phyloP scores from a whole-genome alignment of 768 basidiomycete species.

The Leccinum boreale region DNA sequence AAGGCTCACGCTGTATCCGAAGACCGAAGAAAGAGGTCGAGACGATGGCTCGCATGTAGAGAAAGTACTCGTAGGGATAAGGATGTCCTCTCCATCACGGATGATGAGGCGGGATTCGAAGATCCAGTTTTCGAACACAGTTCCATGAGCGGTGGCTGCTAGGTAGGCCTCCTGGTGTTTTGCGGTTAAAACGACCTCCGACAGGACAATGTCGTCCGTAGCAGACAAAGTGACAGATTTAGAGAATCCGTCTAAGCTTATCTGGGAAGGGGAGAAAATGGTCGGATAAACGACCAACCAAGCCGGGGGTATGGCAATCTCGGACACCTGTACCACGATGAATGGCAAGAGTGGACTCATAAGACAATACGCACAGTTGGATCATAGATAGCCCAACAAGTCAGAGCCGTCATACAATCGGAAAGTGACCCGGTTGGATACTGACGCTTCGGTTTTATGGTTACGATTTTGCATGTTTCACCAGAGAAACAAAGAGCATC shows the following conservation, averaged over 20 bases:
- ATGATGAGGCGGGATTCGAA: constrained; percentile 43
- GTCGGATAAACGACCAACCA: constrained; percentile 38
- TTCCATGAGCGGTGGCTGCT: constrained; percentile 34
- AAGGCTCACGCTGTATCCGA: constrained; percentile 53
- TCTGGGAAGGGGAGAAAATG: constrained; percentile 33
- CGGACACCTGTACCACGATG: constrained; percentile 33
- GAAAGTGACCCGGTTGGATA: constrained; percentile 2
- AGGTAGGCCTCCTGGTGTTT: constrained; percentile 47
- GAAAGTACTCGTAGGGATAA: constrained; percentile 20
- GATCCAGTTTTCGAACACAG: constrained; percentile 43
- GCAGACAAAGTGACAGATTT: constrained; percentile 19
- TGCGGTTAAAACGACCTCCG: constrained; percentile 51
- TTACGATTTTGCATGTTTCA: constrained; percentile 17
- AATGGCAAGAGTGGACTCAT: neutral
- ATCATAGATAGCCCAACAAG: constrained; percentile 35
- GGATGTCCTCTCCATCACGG: constrained; percentile 46
- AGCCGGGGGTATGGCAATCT: constrained; percentile 35
- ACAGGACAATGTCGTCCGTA: constrained; percentile 37
- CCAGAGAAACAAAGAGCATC: constrained; percentile 16
- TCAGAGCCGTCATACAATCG: constrained; percentile 14
- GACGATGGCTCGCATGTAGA: constrained; percentile 15
- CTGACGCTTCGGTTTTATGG: constrained; percentile 21
- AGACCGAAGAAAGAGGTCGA: constrained; percentile 14
- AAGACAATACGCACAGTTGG: constrained; percentile 35
- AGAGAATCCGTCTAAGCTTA: neutral